Evolutionary conservation across 2,329 filamentous ascomycete genomes (phyloP), one percentile per base, ranked within the genome.

Genomic region (Sclerotiophoma versabilis): DNA sequence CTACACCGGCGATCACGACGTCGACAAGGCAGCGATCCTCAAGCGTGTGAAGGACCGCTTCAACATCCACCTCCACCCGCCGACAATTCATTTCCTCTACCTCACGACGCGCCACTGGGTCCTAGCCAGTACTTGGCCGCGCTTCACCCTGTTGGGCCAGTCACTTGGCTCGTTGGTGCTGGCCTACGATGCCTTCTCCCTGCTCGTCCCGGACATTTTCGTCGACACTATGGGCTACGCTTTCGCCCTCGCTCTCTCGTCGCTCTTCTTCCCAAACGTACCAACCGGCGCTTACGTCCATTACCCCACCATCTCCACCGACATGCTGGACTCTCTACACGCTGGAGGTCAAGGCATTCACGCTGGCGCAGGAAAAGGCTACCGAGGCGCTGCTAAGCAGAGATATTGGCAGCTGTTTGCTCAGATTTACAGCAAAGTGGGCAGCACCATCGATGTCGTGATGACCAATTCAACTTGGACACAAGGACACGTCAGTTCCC

Each of bases 381-480:
- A 83, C 23, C 87, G 85, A 55, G 93, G 93, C 10, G 71, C 76
- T 5, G 80, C 80, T 43, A 99, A 99, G 79, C 87, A 84, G 64
- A 74, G 82, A 14, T 99, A 99, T 79, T 99, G 95, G 95, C 80
- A 87, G 60, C 69, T 88, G 1, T 99, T 99, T 70, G 93, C 95
- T 0, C 79, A 80, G 37, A 75, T 96, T 2, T 99, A 99, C 77
- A 88, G 89, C 38, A 87, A 84, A 77, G 88, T 96, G 37, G 95
- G 95, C 19, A 85, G 89, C 19, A 87, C 89, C 14, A 85, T 97
- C 37, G 93, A 99, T 70, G 85, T 96, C 0, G 93, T 98, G 63
- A 96, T 98, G 91, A 96, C 95, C 54, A 99, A 99, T 76, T 96
- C 92, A 5, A 91, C 85, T 54, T 99, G 95, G 95, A 99, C 95